Conservation (phyloP, 495 filamentous ascomycete species). For the Hyaloscypha finlandica region DNA sequence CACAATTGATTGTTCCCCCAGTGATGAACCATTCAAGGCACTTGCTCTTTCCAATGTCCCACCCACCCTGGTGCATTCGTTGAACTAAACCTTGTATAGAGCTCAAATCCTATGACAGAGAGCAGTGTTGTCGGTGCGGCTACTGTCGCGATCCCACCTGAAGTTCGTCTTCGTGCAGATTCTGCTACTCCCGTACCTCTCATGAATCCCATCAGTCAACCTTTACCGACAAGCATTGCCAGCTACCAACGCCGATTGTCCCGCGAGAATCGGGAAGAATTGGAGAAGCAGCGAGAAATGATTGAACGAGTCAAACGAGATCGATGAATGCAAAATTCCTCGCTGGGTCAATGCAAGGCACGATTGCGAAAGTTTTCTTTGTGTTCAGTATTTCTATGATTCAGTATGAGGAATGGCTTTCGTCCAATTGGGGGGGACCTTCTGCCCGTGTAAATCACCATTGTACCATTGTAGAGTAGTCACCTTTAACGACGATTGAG, state of each 20-base stretch:
- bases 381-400: no score
- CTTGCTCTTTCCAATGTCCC: no score
- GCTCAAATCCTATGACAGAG: neutral
- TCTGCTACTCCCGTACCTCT: neutral
- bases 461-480: neutral
- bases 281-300: neutral
- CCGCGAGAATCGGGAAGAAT: neutral
- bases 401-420: no score
- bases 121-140: neutral
- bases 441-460: neutral
- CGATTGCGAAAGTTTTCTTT: no score
- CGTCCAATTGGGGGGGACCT: no score
- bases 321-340: neutral
- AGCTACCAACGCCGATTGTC: neutral
- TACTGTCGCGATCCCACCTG: neutral
- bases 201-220: neutral
- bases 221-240: neutral
- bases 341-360: neutral
- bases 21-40: neutral
- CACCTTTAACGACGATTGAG: neutral
- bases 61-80: no score
- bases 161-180: neutral
- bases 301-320: neutral
- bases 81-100: neutral
- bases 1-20: neutral